A percentile compares a stretch with the other conserved stretches of the same genome.
phyloP scores from a whole-genome alignment of 2,329 filamentous ascomycete genomes.

The Scolecobasidium constrictum region DNA sequence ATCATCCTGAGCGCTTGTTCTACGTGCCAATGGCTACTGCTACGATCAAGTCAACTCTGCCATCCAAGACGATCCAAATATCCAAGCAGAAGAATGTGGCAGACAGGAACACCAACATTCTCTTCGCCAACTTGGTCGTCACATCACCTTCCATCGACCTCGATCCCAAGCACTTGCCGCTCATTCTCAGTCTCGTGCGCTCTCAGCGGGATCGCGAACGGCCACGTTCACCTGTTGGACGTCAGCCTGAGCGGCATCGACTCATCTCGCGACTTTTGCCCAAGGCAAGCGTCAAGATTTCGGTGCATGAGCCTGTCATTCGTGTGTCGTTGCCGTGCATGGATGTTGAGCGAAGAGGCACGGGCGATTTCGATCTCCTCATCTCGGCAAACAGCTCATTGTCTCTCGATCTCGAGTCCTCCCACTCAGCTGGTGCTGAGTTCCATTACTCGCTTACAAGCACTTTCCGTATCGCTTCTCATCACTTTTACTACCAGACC shows the following conservation, averaged over 20 bases:
- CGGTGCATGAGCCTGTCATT: slow-evolving; percentile 90
- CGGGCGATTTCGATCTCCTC: slow-evolving; percentile 85
- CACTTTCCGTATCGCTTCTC: slow-evolving; percentile 71
- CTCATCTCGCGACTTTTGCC: slow-evolving; percentile 85
- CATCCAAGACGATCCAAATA: slow-evolving; percentile 84
- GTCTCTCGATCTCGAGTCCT: slow-evolving; percentile 86
- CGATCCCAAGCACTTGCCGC: slow-evolving; percentile 80
- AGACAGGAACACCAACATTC: slow-evolving; percentile 88
- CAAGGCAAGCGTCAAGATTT: slow-evolving; percentile 89
- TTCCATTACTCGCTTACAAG: slow-evolving; percentile 79
- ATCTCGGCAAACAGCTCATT: slow-evolving; percentile 93
- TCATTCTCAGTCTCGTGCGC: slow-evolving; percentile 67
- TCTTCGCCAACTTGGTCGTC: slow-evolving; percentile 92
- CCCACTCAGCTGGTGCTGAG: slow-evolving; percentile 77
- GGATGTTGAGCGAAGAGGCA: slow-evolving; percentile 41
- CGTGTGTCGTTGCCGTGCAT: slow-evolving; percentile 80
- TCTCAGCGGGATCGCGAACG: slow-evolving; percentile 21
- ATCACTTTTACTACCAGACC: slow-evolving; percentile 91
- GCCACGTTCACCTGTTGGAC: slow-evolving; percentile 13
- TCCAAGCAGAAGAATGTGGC: slow-evolving; percentile 58
- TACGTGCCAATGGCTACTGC: slow-evolving; percentile 98
- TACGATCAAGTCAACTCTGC: slow-evolving; percentile 84
- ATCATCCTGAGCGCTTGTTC: slow-evolving; percentile 72
- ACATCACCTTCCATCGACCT: slow-evolving; percentile 93
- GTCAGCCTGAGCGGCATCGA: slow-evolving; percentile 25